Evolutionary conservation across 768 basidiomycete species (phyloP).

Genomic region (Pleurotus salmoneostramineus): DNA sequence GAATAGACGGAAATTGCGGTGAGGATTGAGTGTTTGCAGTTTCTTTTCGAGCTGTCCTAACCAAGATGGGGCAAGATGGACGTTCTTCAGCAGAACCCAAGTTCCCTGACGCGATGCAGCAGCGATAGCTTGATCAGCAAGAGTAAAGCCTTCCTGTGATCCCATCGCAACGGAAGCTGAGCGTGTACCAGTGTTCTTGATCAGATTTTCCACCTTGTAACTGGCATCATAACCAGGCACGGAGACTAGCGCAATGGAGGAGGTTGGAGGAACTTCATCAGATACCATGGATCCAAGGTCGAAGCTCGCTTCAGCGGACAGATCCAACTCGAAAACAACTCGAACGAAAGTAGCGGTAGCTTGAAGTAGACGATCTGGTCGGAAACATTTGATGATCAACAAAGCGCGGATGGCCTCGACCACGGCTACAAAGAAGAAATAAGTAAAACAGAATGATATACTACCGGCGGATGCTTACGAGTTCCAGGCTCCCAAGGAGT

Average conservation of each 20-base stretch:
- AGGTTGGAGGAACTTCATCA: slow-evolving; percentile 74
- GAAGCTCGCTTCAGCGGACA: slow-evolving; percentile 70
- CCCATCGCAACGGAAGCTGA: slow-evolving; percentile 97
- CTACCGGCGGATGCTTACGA: slow-evolving; percentile 45
- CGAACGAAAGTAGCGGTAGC: slow-evolving; percentile 74
- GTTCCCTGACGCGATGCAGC: slow-evolving; percentile 88
- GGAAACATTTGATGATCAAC: slow-evolving; percentile 83
- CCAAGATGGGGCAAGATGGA: slow-evolving; percentile 95
- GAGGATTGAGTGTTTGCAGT: slow-evolving; percentile 84
- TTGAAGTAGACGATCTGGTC: slow-evolving; percentile 89
- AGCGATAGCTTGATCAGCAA: slow-evolving; percentile 95
- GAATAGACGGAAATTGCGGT: slow-evolving; percentile 93
- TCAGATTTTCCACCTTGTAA: slow-evolving; percentile 87
- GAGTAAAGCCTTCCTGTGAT: slow-evolving; percentile 93
- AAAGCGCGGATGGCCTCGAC: slow-evolving; percentile 72
- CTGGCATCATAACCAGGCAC: slow-evolving; percentile 99
- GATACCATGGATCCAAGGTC: slow-evolving; percentile 76
- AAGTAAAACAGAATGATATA: slow-evolving; percentile 11
- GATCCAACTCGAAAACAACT: slow-evolving; percentile 73
- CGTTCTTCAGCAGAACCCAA: slow-evolving; percentile 97
- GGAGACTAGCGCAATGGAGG: slow-evolving; percentile 87
- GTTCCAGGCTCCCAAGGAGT: slow-evolving; percentile 74
- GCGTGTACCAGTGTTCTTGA: slow-evolving; percentile 70
- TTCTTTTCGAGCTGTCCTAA: slow-evolving; percentile 95
- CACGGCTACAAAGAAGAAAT: slow-evolving; percentile 42